Evolutionary conservation across 2,329 filamentous ascomycete species (phyloP).

Genomic region (Claviceps africana): DNA sequence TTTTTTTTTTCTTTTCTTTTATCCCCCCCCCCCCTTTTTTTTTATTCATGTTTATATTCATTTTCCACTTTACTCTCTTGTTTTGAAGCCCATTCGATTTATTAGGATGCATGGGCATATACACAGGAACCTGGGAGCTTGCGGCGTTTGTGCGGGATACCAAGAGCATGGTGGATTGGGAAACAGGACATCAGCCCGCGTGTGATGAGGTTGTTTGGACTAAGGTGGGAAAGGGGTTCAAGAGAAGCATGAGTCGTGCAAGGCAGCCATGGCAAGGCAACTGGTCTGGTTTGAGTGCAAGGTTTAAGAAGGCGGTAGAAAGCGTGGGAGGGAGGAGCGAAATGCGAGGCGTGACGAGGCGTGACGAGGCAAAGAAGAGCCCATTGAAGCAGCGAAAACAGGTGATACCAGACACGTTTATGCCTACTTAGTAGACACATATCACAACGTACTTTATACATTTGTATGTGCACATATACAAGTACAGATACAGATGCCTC

Average conservation of each 20-base stretch:
- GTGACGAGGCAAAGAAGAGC: not conserved
- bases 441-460: too few species aligned
- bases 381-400: constrained; percentile 7
- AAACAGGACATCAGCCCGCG: not conserved
- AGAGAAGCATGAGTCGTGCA: too few species aligned
- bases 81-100: not conserved
- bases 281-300: not conserved
- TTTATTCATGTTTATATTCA: not conserved
- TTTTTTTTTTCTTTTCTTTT: not conserved
- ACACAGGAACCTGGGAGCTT: not conserved
- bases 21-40: not conserved
- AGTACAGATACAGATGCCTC: too few species aligned
- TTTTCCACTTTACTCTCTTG: not conserved
- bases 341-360: not conserved
- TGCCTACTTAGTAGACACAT: too few species aligned
- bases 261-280: not conserved
- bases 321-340: constrained; percentile 3
- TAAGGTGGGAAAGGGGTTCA: not conserved
- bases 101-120: not conserved
- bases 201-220: not conserved
- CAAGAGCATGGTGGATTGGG: constrained; percentile 3
- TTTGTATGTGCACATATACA: too few species aligned
- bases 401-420: not conserved
- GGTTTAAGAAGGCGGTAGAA: constrained; percentile 4
- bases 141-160: constrained; percentile 6